Evolutionary conservation across 129 eudicot species (phyloP), one percentile per base, ranked within the genome.

Genomic region (Pulicaria dysenterica): DNA sequence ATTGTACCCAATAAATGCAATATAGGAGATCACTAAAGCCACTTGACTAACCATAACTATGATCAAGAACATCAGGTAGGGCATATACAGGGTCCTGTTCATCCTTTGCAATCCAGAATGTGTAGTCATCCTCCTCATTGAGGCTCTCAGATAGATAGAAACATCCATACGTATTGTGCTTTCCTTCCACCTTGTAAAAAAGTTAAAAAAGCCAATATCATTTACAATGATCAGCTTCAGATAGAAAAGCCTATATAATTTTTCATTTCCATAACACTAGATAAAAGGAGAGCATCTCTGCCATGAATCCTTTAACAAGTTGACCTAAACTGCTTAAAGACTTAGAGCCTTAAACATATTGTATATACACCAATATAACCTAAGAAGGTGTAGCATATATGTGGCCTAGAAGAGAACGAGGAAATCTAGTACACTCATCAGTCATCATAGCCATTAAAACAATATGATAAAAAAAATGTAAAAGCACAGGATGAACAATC

Each of bases 91-190:
- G 41, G 31, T 80, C 82, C 6, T 82, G 83, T 44, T 83, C 90
- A 73, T 86, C 89, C 71, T 79, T 82, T 63, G 84, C 81, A 67
- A 74, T 61, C 91, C 93, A 80, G 68, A 86, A 75, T 6, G 94
- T 84, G 76, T 83, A 77, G 53, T 89, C 91, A 69, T 90, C 96
- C 75, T 83, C 65, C 79, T 86, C 97, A 80, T 91, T 80, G 61
- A 95, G 91, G 81, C 88, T 90, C 82, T 90, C 97, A 39, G 89
- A 84, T 69, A 95, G 77, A 83, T 95, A 95, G 74, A 84, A 95
- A 79, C 82, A 88, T 63, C 86, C 83, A 38, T 76, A 67, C 53
- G 69, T 77, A 56, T 85, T 72, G 67, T 84, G 89, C 46, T 86
- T 91, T 73, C 88, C 89, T 88, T 90, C 94, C 63, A 95, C 89